phyloP scores from a whole-genome alignment of 1,284 basidiomycete genomes.

The Taiwanofungus camphoratus region DNA sequence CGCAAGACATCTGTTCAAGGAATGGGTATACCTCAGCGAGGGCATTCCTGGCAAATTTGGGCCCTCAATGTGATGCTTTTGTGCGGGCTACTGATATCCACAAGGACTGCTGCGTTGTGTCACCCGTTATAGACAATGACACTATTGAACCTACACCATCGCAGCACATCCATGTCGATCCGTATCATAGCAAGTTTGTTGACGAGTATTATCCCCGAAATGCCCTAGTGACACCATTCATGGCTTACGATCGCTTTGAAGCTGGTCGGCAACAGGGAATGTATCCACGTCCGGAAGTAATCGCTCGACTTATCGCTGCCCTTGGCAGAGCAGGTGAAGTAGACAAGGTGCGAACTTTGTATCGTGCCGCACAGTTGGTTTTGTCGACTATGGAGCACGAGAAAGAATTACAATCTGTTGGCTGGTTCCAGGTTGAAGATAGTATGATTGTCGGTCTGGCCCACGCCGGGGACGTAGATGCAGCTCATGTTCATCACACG shows the following conservation, averaged over 20 bases:
- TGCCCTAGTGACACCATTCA: slow-evolving; percentile 19
- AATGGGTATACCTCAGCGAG: background rate
- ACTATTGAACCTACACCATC: slow-evolving; percentile 7
- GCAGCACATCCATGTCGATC: slow-evolving; percentile 23
- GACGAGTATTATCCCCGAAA: slow-evolving; percentile 35
- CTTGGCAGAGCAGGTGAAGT: slow-evolving; percentile 62
- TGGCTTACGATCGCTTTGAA: slow-evolving; percentile 35
- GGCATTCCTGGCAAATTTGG: background rate
- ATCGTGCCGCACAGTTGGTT: slow-evolving; percentile 64
- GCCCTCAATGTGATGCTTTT: background rate
- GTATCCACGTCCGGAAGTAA: slow-evolving; percentile 46
- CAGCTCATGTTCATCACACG: slow-evolving; percentile 76
- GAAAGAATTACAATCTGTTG: slow-evolving; percentile 45
- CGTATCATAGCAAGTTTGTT: slow-evolving; percentile 32
- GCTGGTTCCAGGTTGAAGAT: slow-evolving; percentile 82
- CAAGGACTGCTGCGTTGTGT: too few relatives aligned
- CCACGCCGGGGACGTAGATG: slow-evolving; percentile 73
- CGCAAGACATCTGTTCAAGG: background rate
- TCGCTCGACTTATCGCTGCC: slow-evolving; percentile 62
- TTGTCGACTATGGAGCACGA: slow-evolving; percentile 41
- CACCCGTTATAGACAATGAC: too few relatives aligned
- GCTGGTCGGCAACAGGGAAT: slow-evolving; percentile 31
- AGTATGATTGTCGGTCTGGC: slow-evolving; percentile 84
- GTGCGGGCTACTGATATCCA: background rate
- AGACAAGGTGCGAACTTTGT: slow-evolving; percentile 60